A percentile compares a stretch with the other conserved stretches of the same genome.
Evolutionary conservation across 2,329 filamentous ascomycete species (phyloP).

Genomic region (Aspergillus awamori): DNA sequence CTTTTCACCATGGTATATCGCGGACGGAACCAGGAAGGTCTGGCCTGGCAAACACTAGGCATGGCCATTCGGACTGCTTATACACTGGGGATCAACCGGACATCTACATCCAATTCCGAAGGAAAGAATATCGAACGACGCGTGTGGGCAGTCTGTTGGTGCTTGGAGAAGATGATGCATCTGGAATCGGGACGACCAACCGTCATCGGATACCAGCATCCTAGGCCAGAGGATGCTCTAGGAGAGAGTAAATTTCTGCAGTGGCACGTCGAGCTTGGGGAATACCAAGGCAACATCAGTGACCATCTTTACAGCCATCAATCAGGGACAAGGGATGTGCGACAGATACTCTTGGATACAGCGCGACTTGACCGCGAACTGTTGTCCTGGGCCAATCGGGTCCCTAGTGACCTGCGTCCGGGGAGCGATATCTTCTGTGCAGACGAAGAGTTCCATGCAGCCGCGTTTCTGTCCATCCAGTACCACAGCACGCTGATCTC

Average conservation of each 20-base stretch:
- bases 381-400: slow-evolving; percentile 15
- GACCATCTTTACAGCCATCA: slow-evolving; percentile 18
- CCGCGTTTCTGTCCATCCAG: slow-evolving; percentile 16
- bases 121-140: not conserved
- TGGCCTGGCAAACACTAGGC: slow-evolving; percentile 20
- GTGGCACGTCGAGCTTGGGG: slow-evolving; percentile 16
- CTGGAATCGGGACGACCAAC: slow-evolving; percentile 16
- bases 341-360: slow-evolving; percentile 19
- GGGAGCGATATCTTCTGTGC: slow-evolving; percentile 17
- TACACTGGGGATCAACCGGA: slow-evolving; percentile 17
- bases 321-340: slow-evolving; percentile 6
- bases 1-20: slow-evolving; percentile 17
- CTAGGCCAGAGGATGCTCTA: not conserved
- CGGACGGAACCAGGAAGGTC: slow-evolving; percentile 17
- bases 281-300: slow-evolving; percentile 20
- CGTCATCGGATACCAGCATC: slow-evolving; percentile 10
- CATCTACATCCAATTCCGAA: not conserved
- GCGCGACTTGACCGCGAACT: slow-evolving; percentile 14
- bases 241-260: slow-evolving; percentile 4
- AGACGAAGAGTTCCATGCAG: slow-evolving; percentile 12
- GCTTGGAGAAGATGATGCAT: slow-evolving; percentile 20
- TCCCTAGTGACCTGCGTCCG: slow-evolving; percentile 13
- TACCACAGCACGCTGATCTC: slow-evolving; percentile 20
- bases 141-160: slow-evolving; percentile 19
- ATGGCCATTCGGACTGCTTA: slow-evolving; percentile 21